Base-by-base conservation (phyloP, 352 stramenopile genomes). In the Pelagophyceae sp. region DNA sequence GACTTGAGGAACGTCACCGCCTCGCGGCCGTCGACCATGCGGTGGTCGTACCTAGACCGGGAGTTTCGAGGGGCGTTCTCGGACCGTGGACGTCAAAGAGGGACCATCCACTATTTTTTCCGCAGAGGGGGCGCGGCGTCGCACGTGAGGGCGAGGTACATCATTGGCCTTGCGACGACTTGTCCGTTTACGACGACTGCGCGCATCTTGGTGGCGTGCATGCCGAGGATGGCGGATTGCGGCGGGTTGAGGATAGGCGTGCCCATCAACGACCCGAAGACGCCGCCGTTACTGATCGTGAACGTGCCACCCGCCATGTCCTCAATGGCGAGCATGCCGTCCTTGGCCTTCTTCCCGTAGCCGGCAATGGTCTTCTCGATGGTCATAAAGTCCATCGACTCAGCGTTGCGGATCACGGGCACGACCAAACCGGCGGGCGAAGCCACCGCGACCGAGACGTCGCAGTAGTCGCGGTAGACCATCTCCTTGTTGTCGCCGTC, bases 21-120 rank as follows among this genome's bases (percentile, higher is more conserved):
- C 87, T 99, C 96, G 79, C 95, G 93, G 40, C 96, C 96, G 83
- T 99, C 96, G 77, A 99, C 96, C 67, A 99, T 86, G 75, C 96
- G 91, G 89, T 99, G 96, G 89, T 99, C 96, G 86, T 99, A 99
- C n/a, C n/a, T n/a, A n/a, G n/a, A n/a, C n/a, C n/a, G n/a, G n/a
- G n/a, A n/a, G n/a, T n/a, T n/a, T n/a, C n/a, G n/a, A n/a, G n/a
- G n/a, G n/a, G n/a, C n/a, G n/a, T n/a, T n/a, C n/a, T n/a, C n/a
- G n/a, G n/a, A n/a, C n/a, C n/a, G n/a, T n/a, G n/a, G n/a, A n/a
- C n/a, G n/a, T n/a, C n/a, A n/a, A n/a, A n/a, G n/a, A n/a, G n/a
- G n/a, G n/a, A n/a, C n/a, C n/a, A n/a, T n/a, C n/a, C n/a, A n/a
- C n/a, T n/a, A n/a, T n/a, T n/a, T n/a, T n/a, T n/a, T n/a, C n/a